Percentiles rank a stretch among this genome's conserved stretches.
Evolutionary conservation across 2,329 filamentous ascomycete species (phyloP).

Genomic region (Akanthomyces dipterigenus): DNA sequence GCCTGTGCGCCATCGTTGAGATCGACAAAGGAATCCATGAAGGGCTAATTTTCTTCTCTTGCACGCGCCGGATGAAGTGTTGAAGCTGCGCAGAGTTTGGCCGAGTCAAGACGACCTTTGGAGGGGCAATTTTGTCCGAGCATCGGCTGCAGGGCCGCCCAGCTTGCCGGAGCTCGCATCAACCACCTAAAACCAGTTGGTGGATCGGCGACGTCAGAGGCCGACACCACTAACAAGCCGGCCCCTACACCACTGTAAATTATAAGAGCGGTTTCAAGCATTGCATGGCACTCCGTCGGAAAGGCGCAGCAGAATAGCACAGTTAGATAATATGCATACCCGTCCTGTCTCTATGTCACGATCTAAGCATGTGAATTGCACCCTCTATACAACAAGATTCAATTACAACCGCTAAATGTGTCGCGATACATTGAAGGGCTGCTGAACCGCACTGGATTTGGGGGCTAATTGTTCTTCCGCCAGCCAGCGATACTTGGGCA

Average conservation of each 20-base stretch:
- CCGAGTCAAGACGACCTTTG: background rate
- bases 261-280: background rate
- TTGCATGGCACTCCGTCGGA: too few species aligned
- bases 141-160: background rate
- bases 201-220: background rate
- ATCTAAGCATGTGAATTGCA: too few species aligned
- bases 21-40: conserved; percentile 88
- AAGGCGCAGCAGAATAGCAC: too few species aligned
- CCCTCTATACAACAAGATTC: too few species aligned
- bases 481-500: too few species aligned
- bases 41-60: conserved; percentile 15
- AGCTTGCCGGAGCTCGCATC: background rate
- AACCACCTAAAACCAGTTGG: background rate
- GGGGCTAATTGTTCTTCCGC: too few species aligned
- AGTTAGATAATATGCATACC: too few species aligned
- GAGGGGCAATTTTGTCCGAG: conserved; percentile 11
- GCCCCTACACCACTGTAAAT: background rate
- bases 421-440: too few species aligned
- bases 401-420: too few species aligned
- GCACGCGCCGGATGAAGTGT: background rate
- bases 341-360: too few species aligned
- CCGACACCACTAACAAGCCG: background rate
- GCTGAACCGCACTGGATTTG: too few species aligned
- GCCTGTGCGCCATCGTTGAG: conserved; percentile 78
- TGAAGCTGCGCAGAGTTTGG: background rate